These are phyloP conservation scores for Tetragonia tetragonoides DNA, from an alignment of 148 eudicot genomes.

Conservation along the genomic window DNA sequence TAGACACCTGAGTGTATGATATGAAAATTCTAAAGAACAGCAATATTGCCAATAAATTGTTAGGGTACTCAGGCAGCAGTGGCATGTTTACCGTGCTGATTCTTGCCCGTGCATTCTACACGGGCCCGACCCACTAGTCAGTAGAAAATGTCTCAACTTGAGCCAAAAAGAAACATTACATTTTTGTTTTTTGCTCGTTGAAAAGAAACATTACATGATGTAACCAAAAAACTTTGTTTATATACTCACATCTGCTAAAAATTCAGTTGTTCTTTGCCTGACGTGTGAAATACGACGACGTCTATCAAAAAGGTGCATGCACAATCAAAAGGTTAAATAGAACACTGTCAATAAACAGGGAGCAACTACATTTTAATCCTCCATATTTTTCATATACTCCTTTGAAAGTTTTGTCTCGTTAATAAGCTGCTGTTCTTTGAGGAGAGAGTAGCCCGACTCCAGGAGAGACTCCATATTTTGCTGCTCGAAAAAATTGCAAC, in stretches of 20 bases:
- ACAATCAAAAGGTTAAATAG: background rate
- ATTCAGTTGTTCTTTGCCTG: background rate
- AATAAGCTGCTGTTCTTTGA: conserved; percentile 76
- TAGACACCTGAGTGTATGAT: too few species aligned
- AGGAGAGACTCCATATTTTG: conserved; percentile 86
- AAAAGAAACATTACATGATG: background rate
- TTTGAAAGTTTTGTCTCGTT: conserved; percentile 75
- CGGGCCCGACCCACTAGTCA: too few species aligned
- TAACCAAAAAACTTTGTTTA: background rate
- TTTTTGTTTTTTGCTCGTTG: too few species aligned
- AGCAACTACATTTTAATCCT: conserved; percentile 29
- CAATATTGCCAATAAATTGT: too few species aligned
- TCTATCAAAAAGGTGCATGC: background rate
- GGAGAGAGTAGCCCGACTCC: conserved; percentile 82
- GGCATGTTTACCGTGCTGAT: too few species aligned
- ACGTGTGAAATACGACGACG: background rate
- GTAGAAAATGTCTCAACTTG: background rate
- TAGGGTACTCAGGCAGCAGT: too few species aligned
- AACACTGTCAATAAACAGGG: background rate
- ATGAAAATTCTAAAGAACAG: too few species aligned
- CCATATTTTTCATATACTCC: conserved; percentile 90
- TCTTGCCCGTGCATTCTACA: too few species aligned
- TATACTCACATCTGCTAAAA: background rate
- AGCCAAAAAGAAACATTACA: background rate
- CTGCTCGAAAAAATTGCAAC: conserved; percentile 33